phyloP scores from a whole-genome alignment of 306 rosid genomes.

The Prunus mongolica region DNA sequence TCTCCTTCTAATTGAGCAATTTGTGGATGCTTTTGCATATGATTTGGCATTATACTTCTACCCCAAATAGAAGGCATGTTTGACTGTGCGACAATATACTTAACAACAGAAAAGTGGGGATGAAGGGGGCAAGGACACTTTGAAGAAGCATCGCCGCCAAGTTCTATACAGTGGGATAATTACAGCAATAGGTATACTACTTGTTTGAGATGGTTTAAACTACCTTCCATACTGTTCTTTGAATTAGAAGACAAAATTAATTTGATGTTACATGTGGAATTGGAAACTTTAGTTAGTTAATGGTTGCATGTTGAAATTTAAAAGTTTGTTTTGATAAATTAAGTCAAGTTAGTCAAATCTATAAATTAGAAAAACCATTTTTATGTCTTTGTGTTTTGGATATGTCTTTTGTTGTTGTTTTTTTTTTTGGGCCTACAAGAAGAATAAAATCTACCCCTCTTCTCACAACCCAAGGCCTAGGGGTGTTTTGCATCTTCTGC shows the following conservation, averaged over 20 bases:
- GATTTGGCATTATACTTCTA: constrained; percentile 20
- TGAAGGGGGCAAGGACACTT: constrained; percentile 78
- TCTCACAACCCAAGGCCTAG: not conserved
- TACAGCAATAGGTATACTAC: constrained; percentile 79
- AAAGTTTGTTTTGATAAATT: not conserved
- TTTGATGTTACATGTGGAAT: not conserved
- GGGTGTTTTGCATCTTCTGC: not conserved
- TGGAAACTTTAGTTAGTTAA: not conserved
- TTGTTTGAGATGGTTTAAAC: constrained; percentile 16
- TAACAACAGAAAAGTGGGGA: constrained; percentile 66
- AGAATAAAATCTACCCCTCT: not conserved
- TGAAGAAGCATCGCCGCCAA: constrained; percentile 92
- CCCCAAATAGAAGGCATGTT: constrained; percentile 15
- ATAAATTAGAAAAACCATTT: not conserved
- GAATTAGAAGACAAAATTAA: not conserved
- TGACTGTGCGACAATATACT: constrained; percentile 39
- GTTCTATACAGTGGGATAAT: constrained; percentile 83
- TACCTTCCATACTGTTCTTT: constrained; percentile 17
- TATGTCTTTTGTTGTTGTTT: not conserved
- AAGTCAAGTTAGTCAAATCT: not conserved
- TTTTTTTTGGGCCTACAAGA: not conserved
- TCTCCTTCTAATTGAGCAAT: constrained; percentile 13
- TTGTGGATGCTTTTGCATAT: constrained; percentile 7
- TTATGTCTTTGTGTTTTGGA: not conserved
- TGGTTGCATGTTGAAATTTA: not conserved